Evolutionary conservation across 139 green algal genomes (phyloP).

Genomic region (Coelastrella sp.): DNA sequence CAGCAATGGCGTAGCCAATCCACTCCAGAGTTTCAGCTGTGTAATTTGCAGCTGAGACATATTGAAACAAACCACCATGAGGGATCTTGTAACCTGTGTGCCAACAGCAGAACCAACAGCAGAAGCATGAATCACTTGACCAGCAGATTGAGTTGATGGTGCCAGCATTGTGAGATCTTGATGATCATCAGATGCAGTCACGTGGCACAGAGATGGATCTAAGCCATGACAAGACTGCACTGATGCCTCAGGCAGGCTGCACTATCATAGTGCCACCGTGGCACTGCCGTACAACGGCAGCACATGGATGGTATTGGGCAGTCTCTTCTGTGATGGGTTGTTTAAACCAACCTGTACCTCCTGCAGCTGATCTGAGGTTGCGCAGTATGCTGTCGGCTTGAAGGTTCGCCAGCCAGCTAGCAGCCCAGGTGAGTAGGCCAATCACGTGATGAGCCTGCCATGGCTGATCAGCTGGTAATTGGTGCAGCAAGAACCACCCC

Average conservation of each 20-base stretch:
- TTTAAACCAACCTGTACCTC: conserved; percentile 57
- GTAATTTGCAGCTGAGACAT: conserved; percentile 84
- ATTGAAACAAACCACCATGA: conserved; percentile 76
- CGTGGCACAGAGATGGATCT: too few species aligned
- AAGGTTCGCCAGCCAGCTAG: conserved; percentile 72
- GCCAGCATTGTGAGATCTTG: too few species aligned
- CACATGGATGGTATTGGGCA: too few species aligned
- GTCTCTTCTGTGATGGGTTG: too few species aligned
- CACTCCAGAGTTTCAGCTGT: conserved; percentile 82
- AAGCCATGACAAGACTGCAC: too few species aligned
- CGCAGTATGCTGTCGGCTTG: conserved; percentile 70
- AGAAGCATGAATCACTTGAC: background rate
- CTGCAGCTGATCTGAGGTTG: conserved; percentile 62
- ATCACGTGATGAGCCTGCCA: conserved; percentile 1
- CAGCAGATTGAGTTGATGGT: background rate
- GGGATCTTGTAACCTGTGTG: conserved; percentile 82
- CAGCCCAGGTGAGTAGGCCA: conserved; percentile 61
- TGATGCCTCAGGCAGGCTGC: background rate
- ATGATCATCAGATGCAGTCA: too few species aligned
- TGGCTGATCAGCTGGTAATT: conserved; percentile 22
- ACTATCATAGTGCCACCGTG: too few species aligned
- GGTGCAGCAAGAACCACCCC: conserved; percentile 52
- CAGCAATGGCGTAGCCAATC: conserved; percentile 70
- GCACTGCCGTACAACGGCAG: too few species aligned
- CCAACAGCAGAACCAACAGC: background rate